Percentiles rank a stretch among this genome's conserved stretches.
Evolutionary conservation across 805 yeast genomes (phyloP).

Genomic region (Pichia paraexigua): DNA sequence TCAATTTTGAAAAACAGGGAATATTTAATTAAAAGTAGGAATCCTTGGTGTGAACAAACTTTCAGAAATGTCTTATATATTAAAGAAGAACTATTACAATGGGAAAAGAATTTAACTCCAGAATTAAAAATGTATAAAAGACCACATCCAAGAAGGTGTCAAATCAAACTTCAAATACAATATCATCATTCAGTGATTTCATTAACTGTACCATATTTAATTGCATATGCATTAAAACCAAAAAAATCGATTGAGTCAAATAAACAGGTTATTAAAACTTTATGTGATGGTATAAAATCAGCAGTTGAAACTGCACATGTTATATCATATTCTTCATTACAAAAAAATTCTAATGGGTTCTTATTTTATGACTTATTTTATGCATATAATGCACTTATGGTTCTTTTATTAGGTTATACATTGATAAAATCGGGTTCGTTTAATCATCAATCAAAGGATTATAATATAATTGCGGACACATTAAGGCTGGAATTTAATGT

Average conservation of each 20-base stretch:
- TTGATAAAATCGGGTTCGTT: conserved; percentile 12
- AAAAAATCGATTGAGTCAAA: conserved; percentile 19
- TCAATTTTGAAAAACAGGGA: conserved; percentile 27
- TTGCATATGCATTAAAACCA: conserved; percentile 22
- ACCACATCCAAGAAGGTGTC: conserved; percentile 21
- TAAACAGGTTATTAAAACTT: conserved; percentile 24
- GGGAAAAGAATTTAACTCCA: conserved; percentile 19
- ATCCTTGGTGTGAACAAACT: conserved; percentile 27
- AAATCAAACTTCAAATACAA: conserved; percentile 26
- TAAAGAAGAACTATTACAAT: conserved; percentile 20
- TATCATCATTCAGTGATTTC: conserved; percentile 27
- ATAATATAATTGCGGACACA: conserved; percentile 8
- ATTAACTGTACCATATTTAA: conserved; percentile 28
- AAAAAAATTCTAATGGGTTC: conserved; percentile 24
- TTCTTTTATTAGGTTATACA: conserved; percentile 28
- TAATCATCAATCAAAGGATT: conserved; percentile 1
- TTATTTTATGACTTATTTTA: conserved; percentile 30
- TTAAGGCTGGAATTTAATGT: conserved; percentile 7
- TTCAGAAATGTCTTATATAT: conserved; percentile 26
- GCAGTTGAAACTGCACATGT: conserved; percentile 25
- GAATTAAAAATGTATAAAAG: conserved; percentile 10
- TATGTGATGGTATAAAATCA: conserved; percentile 27
- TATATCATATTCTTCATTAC: conserved; percentile 13
- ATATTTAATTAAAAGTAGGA: conserved; percentile 17
- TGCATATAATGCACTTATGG: conserved; percentile 30